phyloP scores from a whole-genome alignment of 352 stramenopile species.

The Phytophthora rubi region DNA sequence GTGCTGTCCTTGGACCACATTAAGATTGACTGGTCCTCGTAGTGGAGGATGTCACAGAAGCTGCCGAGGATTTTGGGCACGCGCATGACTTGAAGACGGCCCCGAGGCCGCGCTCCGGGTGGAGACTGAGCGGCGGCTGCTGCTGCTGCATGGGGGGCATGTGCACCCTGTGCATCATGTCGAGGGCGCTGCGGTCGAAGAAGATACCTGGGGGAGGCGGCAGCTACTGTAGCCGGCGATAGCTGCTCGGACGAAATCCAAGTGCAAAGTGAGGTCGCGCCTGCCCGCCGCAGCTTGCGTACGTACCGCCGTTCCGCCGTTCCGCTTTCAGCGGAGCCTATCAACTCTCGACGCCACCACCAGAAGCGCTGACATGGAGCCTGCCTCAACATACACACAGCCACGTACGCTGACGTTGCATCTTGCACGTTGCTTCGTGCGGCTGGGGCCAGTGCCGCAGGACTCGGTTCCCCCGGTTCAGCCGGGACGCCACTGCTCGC shows the following conservation, averaged over 20 bases:
- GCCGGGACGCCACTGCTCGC: constrained; percentile 15
- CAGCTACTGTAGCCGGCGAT: neutral
- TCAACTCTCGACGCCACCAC: constrained; percentile 5
- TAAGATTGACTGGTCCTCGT: constrained; percentile 74
- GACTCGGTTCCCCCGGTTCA: constrained; percentile 20
- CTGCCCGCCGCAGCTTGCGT: neutral
- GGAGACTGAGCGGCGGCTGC: constrained; percentile 25
- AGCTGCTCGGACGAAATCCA: constrained; percentile 29
- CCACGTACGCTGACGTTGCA: constrained; percentile 15
- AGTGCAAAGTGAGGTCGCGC: constrained; percentile 34
- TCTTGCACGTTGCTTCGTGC: constrained; percentile 32
- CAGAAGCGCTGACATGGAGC: constrained; percentile 10
- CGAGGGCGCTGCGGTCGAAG: neutral
- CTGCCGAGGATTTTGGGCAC: constrained; percentile 82
- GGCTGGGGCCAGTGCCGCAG: constrained; percentile 20
- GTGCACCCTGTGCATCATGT: constrained; percentile 39
- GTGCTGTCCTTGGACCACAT: constrained; percentile 70
- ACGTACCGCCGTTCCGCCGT: constrained; percentile 17
- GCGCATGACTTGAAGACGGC: constrained; percentile 37
- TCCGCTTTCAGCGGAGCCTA: constrained; percentile 18
- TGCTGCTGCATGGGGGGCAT: constrained; percentile 15
- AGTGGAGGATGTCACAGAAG: constrained; percentile 82
- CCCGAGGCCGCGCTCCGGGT: constrained; percentile 10
- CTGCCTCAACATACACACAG: constrained; percentile 8
- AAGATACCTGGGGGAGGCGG: neutral